These are phyloP conservation scores for Colletotrichum orbiculare DNA, from an alignment of 2,329 filamentous ascomycete species.

Conservation along the genomic window DNA sequence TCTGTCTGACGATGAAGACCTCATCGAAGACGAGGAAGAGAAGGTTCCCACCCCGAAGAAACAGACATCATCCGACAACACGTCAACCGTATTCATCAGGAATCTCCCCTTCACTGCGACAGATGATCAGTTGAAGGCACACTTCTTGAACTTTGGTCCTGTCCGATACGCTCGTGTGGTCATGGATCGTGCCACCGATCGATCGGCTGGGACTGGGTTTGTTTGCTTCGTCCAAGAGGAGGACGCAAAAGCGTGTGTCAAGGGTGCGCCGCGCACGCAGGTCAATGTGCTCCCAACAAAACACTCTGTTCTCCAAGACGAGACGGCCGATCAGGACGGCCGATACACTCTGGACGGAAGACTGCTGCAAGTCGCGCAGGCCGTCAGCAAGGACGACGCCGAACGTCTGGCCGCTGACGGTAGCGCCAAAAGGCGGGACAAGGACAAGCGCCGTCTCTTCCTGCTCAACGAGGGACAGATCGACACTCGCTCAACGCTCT, in stretches of 20 bases:
- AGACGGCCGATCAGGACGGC: conserved; percentile 82
- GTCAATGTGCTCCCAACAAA: conserved; percentile 61
- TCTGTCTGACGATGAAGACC: conserved; percentile 56
- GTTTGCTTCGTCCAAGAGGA: conserved; percentile 87
- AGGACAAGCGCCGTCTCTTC: conserved; percentile 91
- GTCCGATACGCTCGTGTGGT: conserved; percentile 93
- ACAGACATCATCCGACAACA: conserved; percentile 67
- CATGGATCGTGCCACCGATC: conserved; percentile 84
- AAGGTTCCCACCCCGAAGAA: conserved; percentile 46
- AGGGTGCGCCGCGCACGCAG: conserved; percentile 73
- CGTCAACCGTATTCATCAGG: conserved; percentile 87
- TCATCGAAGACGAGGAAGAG: conserved; percentile 51
- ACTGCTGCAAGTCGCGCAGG: conserved; percentile 84
- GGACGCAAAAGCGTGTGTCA: conserved; percentile 82
- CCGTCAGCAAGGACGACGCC: conserved; percentile 87
- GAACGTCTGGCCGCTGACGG: conserved; percentile 78
- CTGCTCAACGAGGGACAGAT: conserved; percentile 90
- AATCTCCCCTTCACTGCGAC: conserved; percentile 92
- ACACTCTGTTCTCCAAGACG: conserved; percentile 89
- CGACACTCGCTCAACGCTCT: conserved; percentile 79
- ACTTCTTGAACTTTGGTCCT: conserved; percentile 90
- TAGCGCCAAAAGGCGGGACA: conserved; percentile 73
- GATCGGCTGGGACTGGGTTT: conserved; percentile 92
- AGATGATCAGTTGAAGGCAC: conserved; percentile 83
- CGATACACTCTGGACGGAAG: conserved; percentile 92